These are phyloP conservation scores for Perkinsus chesapeaki DNA, from an alignment of 169 alveolate genomes.

Conservation along the genomic window DNA sequence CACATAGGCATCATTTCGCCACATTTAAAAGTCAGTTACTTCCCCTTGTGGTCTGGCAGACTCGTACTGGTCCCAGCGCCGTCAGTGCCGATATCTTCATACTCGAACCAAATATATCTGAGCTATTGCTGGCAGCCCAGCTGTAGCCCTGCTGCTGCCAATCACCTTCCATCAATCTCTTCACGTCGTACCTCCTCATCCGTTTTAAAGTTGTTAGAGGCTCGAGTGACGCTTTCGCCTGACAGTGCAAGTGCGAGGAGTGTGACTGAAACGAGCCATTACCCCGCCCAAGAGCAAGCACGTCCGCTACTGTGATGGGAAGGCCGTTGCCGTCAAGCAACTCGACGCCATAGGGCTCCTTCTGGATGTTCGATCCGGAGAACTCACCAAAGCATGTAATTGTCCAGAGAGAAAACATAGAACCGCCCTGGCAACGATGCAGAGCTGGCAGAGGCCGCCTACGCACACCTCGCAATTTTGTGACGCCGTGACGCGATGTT, in stretches of 20 bases:
- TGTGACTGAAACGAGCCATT: not conserved
- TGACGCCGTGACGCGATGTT: not conserved
- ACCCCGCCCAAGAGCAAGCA: not conserved
- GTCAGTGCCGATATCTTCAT: not conserved
- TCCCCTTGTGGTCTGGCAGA: not conserved
- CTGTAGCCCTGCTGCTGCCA: not conserved
- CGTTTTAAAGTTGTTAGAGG: not conserved
- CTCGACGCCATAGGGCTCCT: not conserved
- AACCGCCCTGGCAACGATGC: not conserved
- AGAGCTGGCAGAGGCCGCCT: no score
- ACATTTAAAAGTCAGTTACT: not conserved
- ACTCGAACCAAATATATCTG: not conserved
- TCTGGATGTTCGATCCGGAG: not conserved
- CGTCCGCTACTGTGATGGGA: not conserved
- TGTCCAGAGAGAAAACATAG: not conserved
- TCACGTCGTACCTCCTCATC: not conserved
- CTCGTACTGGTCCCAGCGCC: not conserved
- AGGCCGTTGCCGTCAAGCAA: not conserved
- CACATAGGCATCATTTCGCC: not conserved
- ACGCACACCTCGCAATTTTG: not conserved
- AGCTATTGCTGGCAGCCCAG: not conserved
- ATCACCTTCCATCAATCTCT: not conserved
- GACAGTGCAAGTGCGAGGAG: not conserved
- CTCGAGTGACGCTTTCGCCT: not conserved
- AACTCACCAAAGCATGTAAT: not conserved